A percentile compares a stretch with the other conserved stretches of the same genome.
phyloP scores from a whole-genome alignment of 192 early-diverging fungal genomes.

The Radiomyces spectabilis region DNA sequence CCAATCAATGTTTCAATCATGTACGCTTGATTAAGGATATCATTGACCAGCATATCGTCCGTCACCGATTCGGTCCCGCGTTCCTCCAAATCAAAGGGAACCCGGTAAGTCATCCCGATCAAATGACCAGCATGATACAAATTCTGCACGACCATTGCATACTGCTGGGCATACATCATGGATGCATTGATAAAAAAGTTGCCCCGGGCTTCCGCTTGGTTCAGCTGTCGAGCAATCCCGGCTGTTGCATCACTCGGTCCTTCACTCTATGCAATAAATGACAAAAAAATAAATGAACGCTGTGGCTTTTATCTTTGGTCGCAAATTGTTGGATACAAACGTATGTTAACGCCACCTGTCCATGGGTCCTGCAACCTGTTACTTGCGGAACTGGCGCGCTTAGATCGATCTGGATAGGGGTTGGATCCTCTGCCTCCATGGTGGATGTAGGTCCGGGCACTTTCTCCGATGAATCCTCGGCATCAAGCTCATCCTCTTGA shows the following conservation, averaged over 20 bases:
- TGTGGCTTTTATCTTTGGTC: background rate
- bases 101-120: conserved; percentile 40
- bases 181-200: conserved; percentile 36
- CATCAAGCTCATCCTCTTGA: no score
- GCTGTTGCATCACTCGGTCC: conserved; percentile 37
- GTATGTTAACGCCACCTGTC: no score
- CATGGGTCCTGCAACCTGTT: no score
- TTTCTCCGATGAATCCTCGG: no score
- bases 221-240: conserved; percentile 30
- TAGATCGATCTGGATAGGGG: no score
- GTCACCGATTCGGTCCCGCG: conserved; percentile 25
- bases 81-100: conserved; percentile 33
- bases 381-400: no score
- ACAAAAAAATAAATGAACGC: background rate
- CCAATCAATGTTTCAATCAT: conserved; percentile 30
- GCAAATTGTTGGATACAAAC: background rate
- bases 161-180: conserved; percentile 34
- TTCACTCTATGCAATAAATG: conserved; percentile 23
- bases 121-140: conserved; percentile 36
- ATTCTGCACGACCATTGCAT: conserved; percentile 29
- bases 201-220: conserved; percentile 28
- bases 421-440: no score
- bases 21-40: conserved; percentile 27
- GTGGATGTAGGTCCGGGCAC: no score
- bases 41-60: conserved; percentile 23